These are phyloP conservation scores for Alternaria rosae DNA, from an alignment of 2,329 filamentous ascomycete species.

Conservation along the genomic window DNA sequence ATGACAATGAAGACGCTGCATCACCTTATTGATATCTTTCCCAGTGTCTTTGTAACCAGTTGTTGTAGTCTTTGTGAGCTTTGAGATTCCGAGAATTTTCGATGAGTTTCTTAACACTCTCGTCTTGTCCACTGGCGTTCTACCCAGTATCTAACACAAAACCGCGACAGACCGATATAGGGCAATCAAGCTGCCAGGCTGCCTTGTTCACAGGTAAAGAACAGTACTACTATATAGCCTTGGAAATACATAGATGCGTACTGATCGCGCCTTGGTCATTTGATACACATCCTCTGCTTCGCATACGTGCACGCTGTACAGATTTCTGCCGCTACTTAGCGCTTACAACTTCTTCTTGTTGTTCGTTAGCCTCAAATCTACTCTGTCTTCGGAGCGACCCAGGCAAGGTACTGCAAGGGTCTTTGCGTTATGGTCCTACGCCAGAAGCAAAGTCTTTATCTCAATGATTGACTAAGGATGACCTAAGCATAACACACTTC, in stretches of 20 bases:
- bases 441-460: neutral
- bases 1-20: constrained; percentile 1
- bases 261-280: neutral
- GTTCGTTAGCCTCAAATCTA: neutral
- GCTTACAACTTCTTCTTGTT: neutral
- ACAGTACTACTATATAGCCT: neutral
- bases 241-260: neutral
- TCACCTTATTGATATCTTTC: neutral
- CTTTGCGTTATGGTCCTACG: neutral
- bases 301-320: neutral
- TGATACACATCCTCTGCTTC: neutral
- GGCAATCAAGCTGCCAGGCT: neutral
- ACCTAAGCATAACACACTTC: neutral
- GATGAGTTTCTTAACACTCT: neutral
- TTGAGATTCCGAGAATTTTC: neutral
- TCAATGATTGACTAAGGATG: neutral
- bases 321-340: neutral
- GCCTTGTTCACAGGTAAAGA: no score
- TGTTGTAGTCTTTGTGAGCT: neutral
- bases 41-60: neutral
- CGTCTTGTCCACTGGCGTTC: neutral
- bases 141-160: neutral
- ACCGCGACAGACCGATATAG: neutral
- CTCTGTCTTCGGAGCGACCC: neutral
- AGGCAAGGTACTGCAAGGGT: neutral